Evolutionary conservation across 2,329 filamentous ascomycete species (phyloP).

Genomic region (Hawksworthiomyces lignivorus): DNA sequence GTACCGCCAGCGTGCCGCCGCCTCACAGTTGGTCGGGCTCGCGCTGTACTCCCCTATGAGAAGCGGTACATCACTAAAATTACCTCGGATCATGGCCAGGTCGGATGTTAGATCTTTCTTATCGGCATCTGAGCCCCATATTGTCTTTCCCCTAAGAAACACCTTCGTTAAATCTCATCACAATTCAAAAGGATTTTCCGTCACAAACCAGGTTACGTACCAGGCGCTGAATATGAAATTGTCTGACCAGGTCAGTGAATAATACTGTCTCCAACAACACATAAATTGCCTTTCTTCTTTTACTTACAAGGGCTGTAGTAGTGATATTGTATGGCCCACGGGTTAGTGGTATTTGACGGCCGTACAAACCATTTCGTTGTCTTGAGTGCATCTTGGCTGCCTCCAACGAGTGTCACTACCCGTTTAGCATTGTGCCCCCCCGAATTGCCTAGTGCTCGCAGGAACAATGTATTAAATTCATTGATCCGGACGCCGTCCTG

Average conservation of each 20-base stretch:
- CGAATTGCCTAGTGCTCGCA: constrained; percentile 43
- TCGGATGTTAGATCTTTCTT: constrained; percentile 41
- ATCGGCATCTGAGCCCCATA: constrained; percentile 49
- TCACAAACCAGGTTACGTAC: no score
- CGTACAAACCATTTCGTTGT: constrained; percentile 45
- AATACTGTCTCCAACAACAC: no score
- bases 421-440: constrained; percentile 48
- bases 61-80: constrained; percentile 48
- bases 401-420: constrained; percentile 48
- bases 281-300: no score
- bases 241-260: no score
- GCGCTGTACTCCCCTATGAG: constrained; percentile 52
- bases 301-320: constrained; percentile 46
- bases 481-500: constrained; percentile 44
- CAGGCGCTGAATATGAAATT: constrained; percentile 39
- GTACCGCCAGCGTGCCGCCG: constrained; percentile 50
- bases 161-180: no score
- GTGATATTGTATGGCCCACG: constrained; percentile 54
- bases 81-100: constrained; percentile 41
- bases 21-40: constrained; percentile 41
- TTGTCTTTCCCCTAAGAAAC: constrained; percentile 51
- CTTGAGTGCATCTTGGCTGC: constrained; percentile 41
- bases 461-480: constrained; percentile 48
- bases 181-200: no score
- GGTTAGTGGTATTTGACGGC: constrained; percentile 42